Base-by-base conservation (phyloP, 495 filamentous ascomycete species). In the Xylaria scruposa region DNA sequence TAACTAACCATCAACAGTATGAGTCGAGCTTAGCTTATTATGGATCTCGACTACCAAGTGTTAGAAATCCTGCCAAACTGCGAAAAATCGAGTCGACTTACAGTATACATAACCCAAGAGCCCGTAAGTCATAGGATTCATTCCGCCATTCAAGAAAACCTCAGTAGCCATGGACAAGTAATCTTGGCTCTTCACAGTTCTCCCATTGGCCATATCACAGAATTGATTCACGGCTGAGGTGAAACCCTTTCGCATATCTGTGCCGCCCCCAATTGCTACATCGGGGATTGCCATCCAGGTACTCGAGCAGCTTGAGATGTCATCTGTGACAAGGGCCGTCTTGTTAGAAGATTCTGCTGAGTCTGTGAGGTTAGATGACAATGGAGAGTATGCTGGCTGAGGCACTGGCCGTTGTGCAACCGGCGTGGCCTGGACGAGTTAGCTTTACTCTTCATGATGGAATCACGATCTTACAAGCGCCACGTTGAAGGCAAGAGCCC, bases 141-240 rank as follows among this genome's bases (percentile, higher is more conserved):
- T 74, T 9, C 76, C 78, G 10, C 63, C 72, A 21, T 77, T 75
- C 2, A 79, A 60, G 72, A 71, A 79, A 49, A 79, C 73, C 54
- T 78, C 78, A 13, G 78, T 79, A 3, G 76, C 76, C 74, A 78
- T 72, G 0, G 78, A 79, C 8, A 79, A 68, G 66, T 76, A 79
- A 19, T 75, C 76, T 17, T 67, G 36, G 64, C 74, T 65, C 70
- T 74, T 71, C 33, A 79, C 78, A 15, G 68, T 73, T 44, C 68
- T 68, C 8, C 78, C 78, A 29, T 74, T 58, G 17, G 73, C 74
- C 49, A 75, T 60, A 17, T 63, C 64, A 40, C 78, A 79, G 60
- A 79, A 79, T 17, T 65, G 65, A 7, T 75, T 67, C 19, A 78
- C 78, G 3, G 78, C 76, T 1, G 76, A 72, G 29, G 59, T 75